Conservation (phyloP, 257 asterid genomes). For the Mitragyna speciosa region DNA sequence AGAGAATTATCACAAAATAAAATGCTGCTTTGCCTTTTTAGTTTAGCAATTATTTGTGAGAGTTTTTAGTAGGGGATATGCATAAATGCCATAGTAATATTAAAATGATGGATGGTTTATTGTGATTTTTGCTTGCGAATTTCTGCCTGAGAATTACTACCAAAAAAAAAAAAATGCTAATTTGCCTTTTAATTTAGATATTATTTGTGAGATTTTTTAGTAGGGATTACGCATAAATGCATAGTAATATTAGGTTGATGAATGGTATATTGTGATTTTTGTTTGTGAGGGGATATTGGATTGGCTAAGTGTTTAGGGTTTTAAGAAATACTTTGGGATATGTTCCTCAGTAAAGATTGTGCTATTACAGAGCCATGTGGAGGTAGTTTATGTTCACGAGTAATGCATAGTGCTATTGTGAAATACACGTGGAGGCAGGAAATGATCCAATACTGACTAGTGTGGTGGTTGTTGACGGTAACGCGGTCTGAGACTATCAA, state of each 20-base stretch:
- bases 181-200: not conserved
- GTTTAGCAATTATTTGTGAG: not conserved
- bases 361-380: not conserved
- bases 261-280: not conserved
- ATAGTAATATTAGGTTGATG: not conserved
- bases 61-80: not conserved
- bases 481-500: not conserved
- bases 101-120: not conserved
- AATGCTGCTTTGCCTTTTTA: no score
- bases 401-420: not conserved
- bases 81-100: not conserved
- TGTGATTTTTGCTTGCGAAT: not conserved
- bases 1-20: not conserved
- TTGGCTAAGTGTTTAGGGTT: not conserved
- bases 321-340: not conserved
- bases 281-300: not conserved
- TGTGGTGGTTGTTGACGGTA: not conserved
- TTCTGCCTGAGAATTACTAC: not conserved
- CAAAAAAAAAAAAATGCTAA: not conserved
- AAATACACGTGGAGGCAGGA: not conserved
- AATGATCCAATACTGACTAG: not conserved
- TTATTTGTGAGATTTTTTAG: not conserved
- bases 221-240: not conserved
- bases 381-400: not conserved
- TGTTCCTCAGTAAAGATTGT: not conserved